Percentiles rank a stretch among this genome's conserved stretches.
phyloP scores from a whole-genome alignment of 768 basidiomycete genomes.

The Cystobasidium tubakii region DNA sequence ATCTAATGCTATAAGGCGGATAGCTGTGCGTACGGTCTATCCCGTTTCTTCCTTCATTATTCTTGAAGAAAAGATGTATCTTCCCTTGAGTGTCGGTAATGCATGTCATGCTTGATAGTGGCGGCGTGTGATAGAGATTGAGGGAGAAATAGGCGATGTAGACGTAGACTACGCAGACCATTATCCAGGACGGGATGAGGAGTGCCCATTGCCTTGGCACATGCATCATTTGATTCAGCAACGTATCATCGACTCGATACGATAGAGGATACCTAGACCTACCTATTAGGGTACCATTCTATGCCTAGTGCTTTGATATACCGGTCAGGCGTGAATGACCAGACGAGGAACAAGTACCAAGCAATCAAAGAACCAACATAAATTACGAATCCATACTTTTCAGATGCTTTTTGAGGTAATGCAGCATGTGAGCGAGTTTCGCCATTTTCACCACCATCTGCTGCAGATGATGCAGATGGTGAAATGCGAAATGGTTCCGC shows the following conservation, averaged over 20 bases:
- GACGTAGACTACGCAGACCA: conserved; percentile 65
- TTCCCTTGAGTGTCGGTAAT: conserved; percentile 34
- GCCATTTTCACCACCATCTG: not conserved
- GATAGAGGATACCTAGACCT: not conserved
- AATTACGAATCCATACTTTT: conserved; percentile 86
- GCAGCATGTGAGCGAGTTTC: not conserved
- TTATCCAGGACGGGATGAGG: conserved; percentile 69
- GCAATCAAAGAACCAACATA: conserved; percentile 69
- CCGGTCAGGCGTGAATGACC: conserved; percentile 72
- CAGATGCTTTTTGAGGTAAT: conserved; percentile 46
- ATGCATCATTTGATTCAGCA: not conserved
- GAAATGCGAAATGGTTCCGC: not conserved
- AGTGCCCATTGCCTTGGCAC: conserved; percentile 71
- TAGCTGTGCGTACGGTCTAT: not conserved
- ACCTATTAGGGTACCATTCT: conserved; percentile 84
- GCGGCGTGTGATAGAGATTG: conserved; percentile 65
- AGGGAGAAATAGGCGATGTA: conserved; percentile 72
- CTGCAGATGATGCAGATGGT: not conserved
- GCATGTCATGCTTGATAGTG: conserved; percentile 52
- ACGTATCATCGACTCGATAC: too few relatives aligned
- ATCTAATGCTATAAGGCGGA: not conserved
- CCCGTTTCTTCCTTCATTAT: not conserved
- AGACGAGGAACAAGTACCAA: conserved; percentile 66
- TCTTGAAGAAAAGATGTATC: not conserved
- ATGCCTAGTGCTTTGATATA: conserved; percentile 65